These are phyloP conservation scores for Phoenix roebelenii DNA, from an alignment of 176 grass and related monocot genomes.

Conservation along the genomic window DNA sequence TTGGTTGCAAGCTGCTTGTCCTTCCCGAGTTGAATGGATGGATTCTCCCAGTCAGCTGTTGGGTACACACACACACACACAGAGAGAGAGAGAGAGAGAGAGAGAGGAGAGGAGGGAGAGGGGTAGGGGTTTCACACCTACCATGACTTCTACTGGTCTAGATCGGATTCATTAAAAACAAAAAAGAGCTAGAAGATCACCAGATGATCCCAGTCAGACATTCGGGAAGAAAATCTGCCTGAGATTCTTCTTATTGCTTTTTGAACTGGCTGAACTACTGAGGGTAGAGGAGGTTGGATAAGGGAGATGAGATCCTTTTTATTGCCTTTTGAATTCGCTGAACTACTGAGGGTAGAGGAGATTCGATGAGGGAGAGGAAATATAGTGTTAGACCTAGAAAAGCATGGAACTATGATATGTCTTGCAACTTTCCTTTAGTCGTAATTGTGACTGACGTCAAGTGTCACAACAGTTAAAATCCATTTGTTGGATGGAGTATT, in stretches of 20 bases:
- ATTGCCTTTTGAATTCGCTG: constrained; percentile 14
- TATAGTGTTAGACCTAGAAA: not conserved
- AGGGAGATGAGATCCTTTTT: constrained; percentile 39
- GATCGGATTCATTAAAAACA: not conserved
- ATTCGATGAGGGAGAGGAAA: not conserved
- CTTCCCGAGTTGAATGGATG: constrained; percentile 17
- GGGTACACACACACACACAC: too few relatives aligned
- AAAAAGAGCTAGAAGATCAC: constrained; percentile 45
- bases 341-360: not conserved
- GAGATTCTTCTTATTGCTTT: constrained; percentile 58
- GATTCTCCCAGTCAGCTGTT: constrained; percentile 7
- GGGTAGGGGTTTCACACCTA: not conserved
- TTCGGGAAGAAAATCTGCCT: constrained; percentile 48
- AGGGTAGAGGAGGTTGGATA: not conserved
- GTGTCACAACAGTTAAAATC: not conserved
- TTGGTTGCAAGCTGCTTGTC: constrained; percentile 25
- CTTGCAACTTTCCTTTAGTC: not conserved
- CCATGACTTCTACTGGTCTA: not conserved
- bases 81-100: constrained; percentile 11
- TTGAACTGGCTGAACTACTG: not conserved
- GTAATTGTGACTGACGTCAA: not conserved
- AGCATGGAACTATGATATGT: not conserved
- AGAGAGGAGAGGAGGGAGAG: constrained; percentile 18
- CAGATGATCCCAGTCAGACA: constrained; percentile 58
- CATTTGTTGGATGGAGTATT: not conserved